phyloP scores from a whole-genome alignment of 805 yeast genomes.

The Yarrowia sp. region DNA sequence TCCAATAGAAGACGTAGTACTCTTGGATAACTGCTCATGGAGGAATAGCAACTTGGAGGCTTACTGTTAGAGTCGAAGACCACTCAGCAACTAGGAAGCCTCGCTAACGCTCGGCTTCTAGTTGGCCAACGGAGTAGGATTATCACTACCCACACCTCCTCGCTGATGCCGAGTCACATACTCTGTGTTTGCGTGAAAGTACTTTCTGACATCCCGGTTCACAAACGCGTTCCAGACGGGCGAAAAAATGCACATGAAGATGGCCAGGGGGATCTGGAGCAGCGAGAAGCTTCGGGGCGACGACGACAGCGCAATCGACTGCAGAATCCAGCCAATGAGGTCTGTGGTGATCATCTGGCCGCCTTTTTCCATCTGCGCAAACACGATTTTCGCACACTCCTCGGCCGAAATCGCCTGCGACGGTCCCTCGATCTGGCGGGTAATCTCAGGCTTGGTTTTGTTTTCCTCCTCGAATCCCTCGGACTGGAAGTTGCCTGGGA shows the following conservation, averaged over 20 bases:
- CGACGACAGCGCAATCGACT: constrained; percentile 69
- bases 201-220: constrained; percentile 59
- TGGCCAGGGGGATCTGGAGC: constrained; percentile 58
- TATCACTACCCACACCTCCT: background rate
- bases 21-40: no score
- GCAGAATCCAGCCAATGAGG: constrained; percentile 80
- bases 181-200: constrained; percentile 53
- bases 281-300: constrained; percentile 69
- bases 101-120: no score
- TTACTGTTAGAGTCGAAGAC: no score
- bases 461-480: constrained; percentile 89
- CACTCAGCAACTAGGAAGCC: no score
- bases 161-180: constrained; percentile 35
- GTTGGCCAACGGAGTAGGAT: background rate
- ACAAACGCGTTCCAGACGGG: constrained; percentile 66
- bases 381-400: constrained; percentile 66
- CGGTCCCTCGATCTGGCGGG: constrained; percentile 84
- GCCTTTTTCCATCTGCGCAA: constrained; percentile 66
- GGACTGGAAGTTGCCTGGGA: constrained; percentile 88
- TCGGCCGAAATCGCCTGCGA: constrained; percentile 72
- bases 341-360: constrained; percentile 82
- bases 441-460: constrained; percentile 82
- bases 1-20: no score
- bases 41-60: no score
- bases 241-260: constrained; percentile 60